phyloP scores from a whole-genome alignment of 208 protist species.

The Endotrypanum monterogeii region DNA sequence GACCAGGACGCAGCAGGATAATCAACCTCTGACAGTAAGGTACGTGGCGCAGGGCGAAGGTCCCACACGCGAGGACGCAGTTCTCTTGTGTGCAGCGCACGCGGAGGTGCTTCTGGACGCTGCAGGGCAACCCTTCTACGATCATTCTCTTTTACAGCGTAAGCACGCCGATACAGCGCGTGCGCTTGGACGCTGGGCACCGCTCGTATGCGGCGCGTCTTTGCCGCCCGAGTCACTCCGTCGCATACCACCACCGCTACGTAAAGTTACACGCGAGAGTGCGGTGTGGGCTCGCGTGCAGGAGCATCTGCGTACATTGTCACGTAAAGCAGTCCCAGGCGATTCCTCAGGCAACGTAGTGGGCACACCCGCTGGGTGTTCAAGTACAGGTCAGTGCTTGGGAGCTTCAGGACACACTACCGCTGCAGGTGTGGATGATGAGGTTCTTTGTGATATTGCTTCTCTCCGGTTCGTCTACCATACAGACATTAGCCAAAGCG shows the following conservation, averaged over 20 bases:
- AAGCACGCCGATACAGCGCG: slow-evolving; percentile 75
- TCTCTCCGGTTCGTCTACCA: slow-evolving; percentile 52
- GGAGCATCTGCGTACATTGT: slow-evolving; percentile 6
- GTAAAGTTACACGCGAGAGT: slow-evolving; percentile 54
- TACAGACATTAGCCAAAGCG: slow-evolving; percentile 39
- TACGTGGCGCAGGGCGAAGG: slow-evolving; percentile 76
- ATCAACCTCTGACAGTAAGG: not conserved
- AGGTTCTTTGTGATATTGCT: slow-evolving; percentile 72
- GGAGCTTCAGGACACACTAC: not conserved
- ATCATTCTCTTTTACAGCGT: slow-evolving; percentile 65
- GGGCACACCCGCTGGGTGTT: not conserved
- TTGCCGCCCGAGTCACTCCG: slow-evolving; percentile 22
- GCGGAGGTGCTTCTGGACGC: slow-evolving; percentile 84
- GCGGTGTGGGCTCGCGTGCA: slow-evolving; percentile 59
- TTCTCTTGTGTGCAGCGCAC: slow-evolving; percentile 80
- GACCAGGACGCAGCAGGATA: not conserved
- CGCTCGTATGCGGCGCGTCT: slow-evolving; percentile 24
- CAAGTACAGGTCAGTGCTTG: not conserved
- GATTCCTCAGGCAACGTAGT: not conserved
- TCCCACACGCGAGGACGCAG: slow-evolving; percentile 57
- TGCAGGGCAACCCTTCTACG: slow-evolving; percentile 72
- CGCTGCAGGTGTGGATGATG: slow-evolving; percentile 41
- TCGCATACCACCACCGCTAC: slow-evolving; percentile 72
- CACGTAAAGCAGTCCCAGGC: not conserved
- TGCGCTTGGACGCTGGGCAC: slow-evolving; percentile 75